Base-by-base conservation (phyloP, 1,284 basidiomycete species). In the Pholiota adiposa region DNA sequence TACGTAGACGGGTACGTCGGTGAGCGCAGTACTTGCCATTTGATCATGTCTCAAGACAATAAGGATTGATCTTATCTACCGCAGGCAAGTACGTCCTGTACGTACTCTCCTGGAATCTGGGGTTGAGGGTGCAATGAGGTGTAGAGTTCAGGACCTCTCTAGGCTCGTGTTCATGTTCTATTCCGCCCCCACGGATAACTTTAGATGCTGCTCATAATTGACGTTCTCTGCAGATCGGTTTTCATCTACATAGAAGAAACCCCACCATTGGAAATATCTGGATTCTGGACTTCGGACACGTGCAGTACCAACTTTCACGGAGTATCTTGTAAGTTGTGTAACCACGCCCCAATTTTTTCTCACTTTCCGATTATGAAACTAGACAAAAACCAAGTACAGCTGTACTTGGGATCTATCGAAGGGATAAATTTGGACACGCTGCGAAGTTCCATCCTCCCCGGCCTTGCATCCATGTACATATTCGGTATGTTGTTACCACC, bases 341-440 rank as follows among this genome's bases (percentile, higher is more conserved):
- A 34, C 25, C 34, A 50, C 34, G 49, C 29, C 25, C 33, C 12
- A 44, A 38, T 43, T 38, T 44, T 43, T 9, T 16, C 27, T 51
- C 19, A 41, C 40, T 12, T 9, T 51, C 46, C 6, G 40, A 51
- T 43, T 40, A 58, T 51, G 59, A 51, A 61, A n/a, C n/a, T n/a
- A n/a, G n/a, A n/a, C n/a, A n/a, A n/a, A n/a, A n/a, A 52, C 54
- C 52, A 51, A 60, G 54, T 61, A 60, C 44, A 62, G 56, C 34
- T 52, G 33, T 65, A 61, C 41, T 63, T 51, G 64, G 56, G 58
- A 59, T 54, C 53, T 61, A 56, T 63, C 63, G 12, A 31, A 38
- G 29, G 16, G 33, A 36, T 25, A 48, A 38, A 36, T 8, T 2
- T 41, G 29, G 29, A 9, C 21, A 19, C 41, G 21, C 18, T 29